These are phyloP conservation scores for Microbotryum intermedium DNA, from an alignment of 1,284 basidiomycete species.

Conservation along the genomic window DNA sequence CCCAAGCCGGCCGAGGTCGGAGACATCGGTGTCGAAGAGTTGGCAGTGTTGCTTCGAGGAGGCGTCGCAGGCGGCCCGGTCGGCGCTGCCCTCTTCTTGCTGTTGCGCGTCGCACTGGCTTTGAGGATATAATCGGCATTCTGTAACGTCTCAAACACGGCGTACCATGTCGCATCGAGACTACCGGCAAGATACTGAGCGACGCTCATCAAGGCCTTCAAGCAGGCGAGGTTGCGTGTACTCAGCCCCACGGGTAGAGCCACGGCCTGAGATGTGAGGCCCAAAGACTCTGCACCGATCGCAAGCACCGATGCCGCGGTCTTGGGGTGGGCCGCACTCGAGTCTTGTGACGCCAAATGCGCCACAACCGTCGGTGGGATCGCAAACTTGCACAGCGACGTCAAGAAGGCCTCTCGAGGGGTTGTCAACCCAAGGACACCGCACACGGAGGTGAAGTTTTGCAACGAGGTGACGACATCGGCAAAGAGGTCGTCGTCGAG, in stretches of 20 bases:
- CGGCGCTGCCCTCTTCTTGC: conserved; percentile 20
- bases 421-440: conserved; percentile 78
- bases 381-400: conserved; percentile 73
- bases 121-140: conserved; percentile 81
- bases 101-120: conserved; percentile 18
- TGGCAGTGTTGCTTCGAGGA: background rate
- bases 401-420: conserved; percentile 87
- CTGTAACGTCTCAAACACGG: conserved; percentile 78
- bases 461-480: conserved; percentile 68
- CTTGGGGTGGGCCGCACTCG: background rate
- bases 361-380: conserved; percentile 81
- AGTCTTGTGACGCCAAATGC: conserved; percentile 53
- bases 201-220: conserved; percentile 71
- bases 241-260: conserved; percentile 50
- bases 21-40: background rate
- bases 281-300: conserved; percentile 61
- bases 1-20: conserved; percentile 17
- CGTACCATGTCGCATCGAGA: conserved; percentile 81
- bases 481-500: conserved; percentile 79
- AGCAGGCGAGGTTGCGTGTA: conserved; percentile 79
- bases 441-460: conserved; percentile 75
- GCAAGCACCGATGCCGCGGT: conserved; percentile 36
- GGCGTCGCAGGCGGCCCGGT: conserved; percentile 11
- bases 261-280: conserved; percentile 35
- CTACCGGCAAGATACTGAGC: conserved; percentile 74